Evolutionary conservation across 148 eudicot species (phyloP).

Genomic region (Vaccinium corymbosum): DNA sequence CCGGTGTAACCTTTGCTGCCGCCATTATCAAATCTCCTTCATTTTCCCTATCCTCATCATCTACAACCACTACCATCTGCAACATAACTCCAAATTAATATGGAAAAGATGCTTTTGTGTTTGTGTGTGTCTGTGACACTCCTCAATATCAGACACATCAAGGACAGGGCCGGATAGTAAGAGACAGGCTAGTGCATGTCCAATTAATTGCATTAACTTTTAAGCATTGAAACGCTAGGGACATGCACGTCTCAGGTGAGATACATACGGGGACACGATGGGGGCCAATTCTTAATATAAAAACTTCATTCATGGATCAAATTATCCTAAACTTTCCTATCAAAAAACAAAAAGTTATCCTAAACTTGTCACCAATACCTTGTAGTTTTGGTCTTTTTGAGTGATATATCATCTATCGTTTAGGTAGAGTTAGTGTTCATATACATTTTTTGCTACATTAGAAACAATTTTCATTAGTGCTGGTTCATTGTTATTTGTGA

Average conservation of each 20-base stretch:
- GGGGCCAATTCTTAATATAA: background rate
- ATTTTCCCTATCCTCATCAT: constrained; percentile 93
- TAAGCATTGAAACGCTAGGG: background rate
- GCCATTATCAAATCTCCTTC: constrained; percentile 95
- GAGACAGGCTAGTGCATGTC: background rate
- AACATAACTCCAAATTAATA: constrained; percentile 11
- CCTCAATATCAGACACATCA: background rate
- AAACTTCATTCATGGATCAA: background rate
- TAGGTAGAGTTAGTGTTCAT: background rate
- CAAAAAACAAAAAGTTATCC: background rate
- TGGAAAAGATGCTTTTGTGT: background rate
- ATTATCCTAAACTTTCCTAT: background rate
- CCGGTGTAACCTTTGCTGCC: constrained; percentile 71
- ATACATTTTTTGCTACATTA: background rate
- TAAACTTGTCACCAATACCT: background rate
- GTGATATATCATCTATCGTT: background rate
- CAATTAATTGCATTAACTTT: background rate
- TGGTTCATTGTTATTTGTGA: background rate
- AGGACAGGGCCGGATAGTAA: background rate
- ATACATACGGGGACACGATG: background rate
- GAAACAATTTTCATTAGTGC: background rate
- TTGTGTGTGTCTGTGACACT: background rate
- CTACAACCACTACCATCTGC: constrained; percentile 90
- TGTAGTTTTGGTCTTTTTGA: background rate
- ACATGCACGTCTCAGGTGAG: background rate